Evolutionary conservation across 176 grass and related monocot genomes (phyloP), one percentile per base, ranked within the genome.

Genomic region (Oryza punctata): DNA sequence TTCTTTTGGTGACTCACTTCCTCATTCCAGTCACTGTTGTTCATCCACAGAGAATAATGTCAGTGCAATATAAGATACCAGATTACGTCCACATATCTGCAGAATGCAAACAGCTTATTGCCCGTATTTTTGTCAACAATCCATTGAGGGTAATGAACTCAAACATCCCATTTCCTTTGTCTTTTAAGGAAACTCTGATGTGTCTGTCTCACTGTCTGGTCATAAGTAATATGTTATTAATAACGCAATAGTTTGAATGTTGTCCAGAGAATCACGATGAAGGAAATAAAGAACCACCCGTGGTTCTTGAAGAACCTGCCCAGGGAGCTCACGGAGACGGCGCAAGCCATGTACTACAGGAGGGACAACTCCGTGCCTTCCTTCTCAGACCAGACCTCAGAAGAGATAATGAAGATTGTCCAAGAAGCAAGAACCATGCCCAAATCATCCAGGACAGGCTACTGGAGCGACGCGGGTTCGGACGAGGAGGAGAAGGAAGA

Each of bases 291-390:
- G 85, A 98, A 40, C 61, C 96, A 98, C 64, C 93, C 93, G 63
- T 98, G 96, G 96, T 95, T 98, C 89, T 45, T 95, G 85, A 98
- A 93, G 87, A 98, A 98, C 86, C 81, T 98, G 43, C 96, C 96
- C 5, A 93, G 96, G 81, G 96, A 95, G 82, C 90, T 98, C 19
- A 95, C 91, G 0, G 93, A 95, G 64, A 45, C 87, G 1, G 96
- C 89, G 12, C 93, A 98, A 67, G 85, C 85, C 26, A 79, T 84
- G 47, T 98, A 98, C 68, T 98, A 90, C 80, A 98, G 77, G 86
- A 90, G 87, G 79, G 92, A 97, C 52, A 93, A 85, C 85, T 73
- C 63, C 4, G 91, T 92, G 40, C 96, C 96, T 27, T 91, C 87
- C 25, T 95, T 84, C 50, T 98, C 96, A 52, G 85, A 89, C 12